Evolutionary conservation across 2,329 filamentous ascomycete species (phyloP).

Genomic region (Nectriaceae sp.): DNA sequence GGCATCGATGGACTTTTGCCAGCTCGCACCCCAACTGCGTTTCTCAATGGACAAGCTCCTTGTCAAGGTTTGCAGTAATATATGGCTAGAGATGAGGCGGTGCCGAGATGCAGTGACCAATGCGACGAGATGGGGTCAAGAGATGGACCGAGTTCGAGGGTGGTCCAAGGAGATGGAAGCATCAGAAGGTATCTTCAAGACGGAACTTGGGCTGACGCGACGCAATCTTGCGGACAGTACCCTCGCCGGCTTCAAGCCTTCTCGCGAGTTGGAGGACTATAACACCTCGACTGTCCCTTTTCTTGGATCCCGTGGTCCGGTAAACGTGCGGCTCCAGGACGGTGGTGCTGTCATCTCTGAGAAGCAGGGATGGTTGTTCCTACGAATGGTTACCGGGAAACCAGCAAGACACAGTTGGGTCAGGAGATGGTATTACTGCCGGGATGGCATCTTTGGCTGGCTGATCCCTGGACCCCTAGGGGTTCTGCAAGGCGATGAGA

Average conservation of each 20-base stretch:
- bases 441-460: slow-evolving; percentile 95
- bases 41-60: slow-evolving; percentile 83
- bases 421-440: slow-evolving; percentile 92
- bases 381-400: slow-evolving; percentile 81
- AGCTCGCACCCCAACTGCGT: slow-evolving; percentile 82
- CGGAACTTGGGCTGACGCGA: slow-evolving; percentile 77
- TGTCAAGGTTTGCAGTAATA: slow-evolving; percentile 79
- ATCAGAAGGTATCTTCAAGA: slow-evolving; percentile 79
- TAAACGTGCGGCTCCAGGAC: slow-evolving; percentile 60
- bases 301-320: slow-evolving; percentile 69
- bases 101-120: slow-evolving; percentile 66
- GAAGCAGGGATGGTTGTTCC: slow-evolving; percentile 94
- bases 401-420: slow-evolving; percentile 89
- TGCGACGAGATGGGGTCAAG: slow-evolving; percentile 68
- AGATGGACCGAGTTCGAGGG: slow-evolving; percentile 89
- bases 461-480: slow-evolving; percentile 81
- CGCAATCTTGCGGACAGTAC: slow-evolving; percentile 81
- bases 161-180: slow-evolving; percentile 95
- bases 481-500: slow-evolving; percentile 94
- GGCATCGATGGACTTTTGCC: slow-evolving; percentile 90
- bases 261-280: slow-evolving; percentile 91
- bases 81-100: slow-evolving; percentile 83
- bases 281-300: slow-evolving; percentile 87
- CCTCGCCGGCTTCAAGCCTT: slow-evolving; percentile 72
- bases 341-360: slow-evolving; percentile 60